Conservation (phyloP, 176 grass and related monocot species). For the Phoenix roebelenii region DNA sequence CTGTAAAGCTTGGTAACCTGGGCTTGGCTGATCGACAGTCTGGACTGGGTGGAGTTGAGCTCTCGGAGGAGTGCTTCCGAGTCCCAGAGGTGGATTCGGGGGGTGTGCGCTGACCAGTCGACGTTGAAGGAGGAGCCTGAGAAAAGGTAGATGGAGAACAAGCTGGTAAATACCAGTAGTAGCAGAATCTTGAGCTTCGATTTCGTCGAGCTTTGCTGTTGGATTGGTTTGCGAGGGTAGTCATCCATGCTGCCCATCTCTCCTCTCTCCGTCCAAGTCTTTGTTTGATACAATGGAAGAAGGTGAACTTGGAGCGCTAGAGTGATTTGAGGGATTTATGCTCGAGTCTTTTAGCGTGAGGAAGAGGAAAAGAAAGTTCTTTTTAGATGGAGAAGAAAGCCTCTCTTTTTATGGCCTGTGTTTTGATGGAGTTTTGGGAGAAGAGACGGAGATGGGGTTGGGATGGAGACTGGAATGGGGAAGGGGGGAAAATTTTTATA, state of each 20-base stretch:
- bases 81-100: slow-evolving; percentile 4
- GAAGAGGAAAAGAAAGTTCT: too few relatives aligned
- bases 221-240: not conserved
- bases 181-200: slow-evolving; percentile 11
- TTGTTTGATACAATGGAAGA: too few relatives aligned
- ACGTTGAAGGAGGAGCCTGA: not conserved
- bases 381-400: too few relatives aligned
- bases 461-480: too few relatives aligned
- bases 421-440: too few relatives aligned
- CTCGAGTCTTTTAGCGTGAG: too few relatives aligned
- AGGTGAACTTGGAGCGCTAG: too few relatives aligned
- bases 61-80: slow-evolving; percentile 1
- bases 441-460: too few relatives aligned
- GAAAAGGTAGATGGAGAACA: slow-evolving; percentile 8
- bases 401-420: too few relatives aligned
- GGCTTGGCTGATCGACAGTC: not conserved
- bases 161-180: not conserved
- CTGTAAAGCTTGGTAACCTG: not conserved
- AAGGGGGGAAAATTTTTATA: too few relatives aligned
- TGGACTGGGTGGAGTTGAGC: slow-evolving; percentile 14
- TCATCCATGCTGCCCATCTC: slow-evolving; percentile 14
- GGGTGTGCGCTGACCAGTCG: not conserved
- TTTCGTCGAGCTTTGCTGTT: not conserved
- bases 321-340: too few relatives aligned
- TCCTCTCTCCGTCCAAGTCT: too few relatives aligned